Evolutionary conservation across 164 flowering plant species (phyloP).

Genomic region (Brasenia schreberi): DNA sequence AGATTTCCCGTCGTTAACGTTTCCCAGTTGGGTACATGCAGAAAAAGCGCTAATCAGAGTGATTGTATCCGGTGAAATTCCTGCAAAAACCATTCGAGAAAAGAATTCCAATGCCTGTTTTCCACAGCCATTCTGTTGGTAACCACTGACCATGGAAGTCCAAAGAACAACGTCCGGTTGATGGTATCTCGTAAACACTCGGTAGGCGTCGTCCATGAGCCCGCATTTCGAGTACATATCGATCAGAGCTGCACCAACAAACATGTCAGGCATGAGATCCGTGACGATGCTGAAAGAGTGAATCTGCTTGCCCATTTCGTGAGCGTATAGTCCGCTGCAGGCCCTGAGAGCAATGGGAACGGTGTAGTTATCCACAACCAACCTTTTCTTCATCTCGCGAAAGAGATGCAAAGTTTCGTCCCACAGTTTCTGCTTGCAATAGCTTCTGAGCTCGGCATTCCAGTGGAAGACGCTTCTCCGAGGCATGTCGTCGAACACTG

Average conservation of each 20-base stretch:
- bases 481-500: conserved; percentile 51
- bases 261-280: conserved; percentile 20
- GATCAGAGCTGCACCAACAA: conserved; percentile 46
- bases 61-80: conserved; percentile 21
- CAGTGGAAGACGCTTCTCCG: conserved; percentile 26
- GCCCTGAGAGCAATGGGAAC: conserved; percentile 37
- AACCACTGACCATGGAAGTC: conserved; percentile 51
- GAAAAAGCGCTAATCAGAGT: conserved; percentile 44
- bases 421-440: conserved; percentile 26
- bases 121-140: conserved; percentile 31
- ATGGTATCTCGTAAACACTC: conserved; percentile 32
- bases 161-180: conserved; percentile 44
- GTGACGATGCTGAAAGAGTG: conserved; percentile 35
- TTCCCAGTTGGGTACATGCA: conserved; percentile 26
- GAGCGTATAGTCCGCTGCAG: conserved; percentile 22
- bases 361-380: conserved; percentile 26
- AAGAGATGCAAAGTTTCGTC: conserved; percentile 25
- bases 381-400: conserved; percentile 10
- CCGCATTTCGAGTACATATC: conserved; percentile 46
- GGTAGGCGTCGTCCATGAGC: conserved; percentile 23
- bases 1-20: conserved; percentile 23
- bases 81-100: conserved; percentile 22
- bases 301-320: conserved; percentile 22
- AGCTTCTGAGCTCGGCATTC: conserved; percentile 29
- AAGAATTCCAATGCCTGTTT: conserved; percentile 30